Conservation (phyloP, 768 basidiomycete genomes). For the Strobilomyces echinocephalus region DNA sequence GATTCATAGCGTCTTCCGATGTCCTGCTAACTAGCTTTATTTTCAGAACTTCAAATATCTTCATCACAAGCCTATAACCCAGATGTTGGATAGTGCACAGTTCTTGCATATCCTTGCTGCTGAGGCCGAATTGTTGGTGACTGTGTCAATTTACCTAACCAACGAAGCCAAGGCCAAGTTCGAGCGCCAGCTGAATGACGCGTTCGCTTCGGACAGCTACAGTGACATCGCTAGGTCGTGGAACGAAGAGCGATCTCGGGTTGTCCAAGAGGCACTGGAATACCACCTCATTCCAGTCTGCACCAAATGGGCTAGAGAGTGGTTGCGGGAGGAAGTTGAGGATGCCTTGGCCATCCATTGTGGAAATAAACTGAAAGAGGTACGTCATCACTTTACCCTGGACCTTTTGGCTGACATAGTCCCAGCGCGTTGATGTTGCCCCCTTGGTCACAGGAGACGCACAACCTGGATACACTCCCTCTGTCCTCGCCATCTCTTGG, state of each 20-base stretch:
- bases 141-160: slow-evolving; percentile 64
- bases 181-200: slow-evolving; percentile 70
- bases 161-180: slow-evolving; percentile 59
- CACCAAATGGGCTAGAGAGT: slow-evolving; percentile 85
- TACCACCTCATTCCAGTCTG: slow-evolving; percentile 81
- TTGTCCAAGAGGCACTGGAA: slow-evolving; percentile 75
- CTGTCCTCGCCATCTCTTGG: slow-evolving; percentile 89
- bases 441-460: slow-evolving; percentile 63
- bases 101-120: slow-evolving; percentile 90
- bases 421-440: slow-evolving; percentile 77
- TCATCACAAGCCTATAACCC: slow-evolving; percentile 63
- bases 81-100: slow-evolving; percentile 69
- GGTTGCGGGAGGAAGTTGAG: slow-evolving; percentile 85
- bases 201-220: slow-evolving; percentile 80
- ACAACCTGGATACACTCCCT: slow-evolving; percentile 64
- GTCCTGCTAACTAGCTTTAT: slow-evolving; percentile 3
- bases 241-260: slow-evolving; percentile 79
- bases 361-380: slow-evolving; percentile 63
- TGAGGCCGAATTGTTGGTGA: slow-evolving; percentile 85
- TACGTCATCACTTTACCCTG: slow-evolving; percentile 33
- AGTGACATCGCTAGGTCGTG: slow-evolving; percentile 83
- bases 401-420: slow-evolving; percentile 10
- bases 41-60: slow-evolving; percentile 93
- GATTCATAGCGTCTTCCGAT: neutral
- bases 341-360: slow-evolving; percentile 71